Conservation (phyloP, 768 basidiomycete genomes). For the Candolleomyces eurysporus region DNA sequence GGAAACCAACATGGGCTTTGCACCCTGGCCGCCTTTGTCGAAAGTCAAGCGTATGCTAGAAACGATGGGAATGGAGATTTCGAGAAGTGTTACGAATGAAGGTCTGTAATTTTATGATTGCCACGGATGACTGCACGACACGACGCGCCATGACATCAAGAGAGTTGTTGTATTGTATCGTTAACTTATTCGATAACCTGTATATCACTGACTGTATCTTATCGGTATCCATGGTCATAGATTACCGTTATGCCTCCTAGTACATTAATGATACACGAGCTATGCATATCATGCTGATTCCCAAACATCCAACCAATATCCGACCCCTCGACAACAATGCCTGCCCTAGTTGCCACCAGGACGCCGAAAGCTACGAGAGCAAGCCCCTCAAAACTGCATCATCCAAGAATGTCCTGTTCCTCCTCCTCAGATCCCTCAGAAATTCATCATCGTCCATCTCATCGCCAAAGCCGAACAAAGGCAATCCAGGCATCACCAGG, state of each 20-base stretch:
- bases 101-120: background rate
- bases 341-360: no score
- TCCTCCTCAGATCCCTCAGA: background rate
- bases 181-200: no score
- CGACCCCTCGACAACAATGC: no score
- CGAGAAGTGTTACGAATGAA: slow-evolving; percentile 48
- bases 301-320: no score
- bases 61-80: slow-evolving; percentile 71
- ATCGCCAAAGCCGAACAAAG: background rate
- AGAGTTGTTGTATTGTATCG: no score
- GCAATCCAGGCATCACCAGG: background rate
- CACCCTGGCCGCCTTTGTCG: slow-evolving; percentile 59
- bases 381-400: background rate
- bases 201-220: no score
- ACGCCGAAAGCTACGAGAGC: background rate
- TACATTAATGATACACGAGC: no score
- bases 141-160: no score
- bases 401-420: background rate
- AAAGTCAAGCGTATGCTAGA: slow-evolving; percentile 68
- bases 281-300: no score
- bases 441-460: background rate
- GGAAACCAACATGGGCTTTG: slow-evolving; percentile 58
- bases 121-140: no score
- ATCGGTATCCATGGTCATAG: no score
- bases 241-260: no score